Conservation (phyloP, 495 filamentous ascomycete genomes). For the Penicillium atrosanguineum region DNA sequence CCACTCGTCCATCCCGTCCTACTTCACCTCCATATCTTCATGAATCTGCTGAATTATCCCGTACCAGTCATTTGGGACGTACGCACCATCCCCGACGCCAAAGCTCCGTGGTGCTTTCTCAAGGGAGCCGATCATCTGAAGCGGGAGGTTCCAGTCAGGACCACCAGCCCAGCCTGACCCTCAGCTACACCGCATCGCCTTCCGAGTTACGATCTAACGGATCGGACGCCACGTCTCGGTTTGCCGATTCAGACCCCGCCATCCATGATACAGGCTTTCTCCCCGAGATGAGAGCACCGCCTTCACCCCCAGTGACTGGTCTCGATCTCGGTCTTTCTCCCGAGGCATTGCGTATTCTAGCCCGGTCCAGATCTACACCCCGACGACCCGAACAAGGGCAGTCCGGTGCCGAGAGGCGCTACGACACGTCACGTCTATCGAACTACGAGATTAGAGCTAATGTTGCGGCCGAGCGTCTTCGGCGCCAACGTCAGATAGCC, state of each 20-base stretch:
- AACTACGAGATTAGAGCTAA: conserved; percentile 39
- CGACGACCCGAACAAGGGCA: conserved; percentile 31
- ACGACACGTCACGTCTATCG: conserved; percentile 30
- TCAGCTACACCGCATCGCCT: conserved; percentile 41
- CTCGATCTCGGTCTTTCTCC: conserved; percentile 7
- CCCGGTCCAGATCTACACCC: conserved; percentile 34
- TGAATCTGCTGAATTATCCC: conserved; percentile 25
- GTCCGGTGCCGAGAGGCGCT: conserved; percentile 23
- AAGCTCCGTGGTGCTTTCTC: conserved; percentile 46
- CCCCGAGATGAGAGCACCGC: neutral
- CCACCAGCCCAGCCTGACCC: conserved; percentile 33
- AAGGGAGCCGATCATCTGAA: conserved; percentile 27
- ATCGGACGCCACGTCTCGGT: conserved; percentile 20
- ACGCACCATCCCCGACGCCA: conserved; percentile 40
- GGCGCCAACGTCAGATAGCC: conserved; percentile 39
- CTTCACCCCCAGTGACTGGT: conserved; percentile 15
- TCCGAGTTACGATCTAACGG: conserved; percentile 28
- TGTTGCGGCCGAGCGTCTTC: conserved; percentile 41
- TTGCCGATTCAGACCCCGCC: conserved; percentile 9
- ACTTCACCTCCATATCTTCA: conserved; percentile 32
- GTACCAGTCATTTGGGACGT: conserved; percentile 29
- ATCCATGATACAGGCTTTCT: conserved; percentile 10
- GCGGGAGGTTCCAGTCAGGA: conserved; percentile 24
- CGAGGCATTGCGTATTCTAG: conserved; percentile 24
- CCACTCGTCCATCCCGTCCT: conserved; percentile 42